Evolutionary conservation across 129 eudicot species (phyloP).

Genomic region (Tagetes patula): DNA sequence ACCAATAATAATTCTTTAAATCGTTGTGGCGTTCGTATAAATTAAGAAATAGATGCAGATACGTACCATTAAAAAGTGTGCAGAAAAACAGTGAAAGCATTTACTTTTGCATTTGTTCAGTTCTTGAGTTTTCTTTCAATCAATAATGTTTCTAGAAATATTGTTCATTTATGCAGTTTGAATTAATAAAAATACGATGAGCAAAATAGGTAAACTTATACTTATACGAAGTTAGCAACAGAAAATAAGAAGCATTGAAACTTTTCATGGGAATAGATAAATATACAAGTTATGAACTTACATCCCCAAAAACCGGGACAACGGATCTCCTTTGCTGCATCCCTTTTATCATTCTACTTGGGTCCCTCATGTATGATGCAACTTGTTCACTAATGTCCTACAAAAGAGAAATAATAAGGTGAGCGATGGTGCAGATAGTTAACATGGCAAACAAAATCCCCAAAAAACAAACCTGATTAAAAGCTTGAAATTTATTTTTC

Average conservation of each 20-base stretch:
- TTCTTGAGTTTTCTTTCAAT: background rate
- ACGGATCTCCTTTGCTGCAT: conserved; percentile 80
- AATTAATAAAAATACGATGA: background rate
- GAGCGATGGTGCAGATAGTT: background rate
- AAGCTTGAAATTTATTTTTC: conserved; percentile 65
- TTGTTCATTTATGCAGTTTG: background rate
- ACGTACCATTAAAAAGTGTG: background rate
- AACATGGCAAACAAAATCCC: background rate
- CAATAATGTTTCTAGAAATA: background rate
- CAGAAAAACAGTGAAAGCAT: background rate
- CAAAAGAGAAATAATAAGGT: background rate
- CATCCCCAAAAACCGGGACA: conserved; percentile 74
- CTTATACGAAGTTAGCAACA: background rate
- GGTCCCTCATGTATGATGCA: conserved; percentile 84
- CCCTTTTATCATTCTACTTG: conserved; percentile 78
- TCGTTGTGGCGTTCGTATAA: too few relatives aligned
- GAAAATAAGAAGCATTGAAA: background rate
- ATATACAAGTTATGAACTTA: conserved; percentile 30
- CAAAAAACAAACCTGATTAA: conserved; percentile 58
- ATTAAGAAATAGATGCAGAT: background rate
- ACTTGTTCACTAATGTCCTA: conserved; percentile 91
- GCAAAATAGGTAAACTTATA: background rate
- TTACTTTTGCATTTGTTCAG: background rate
- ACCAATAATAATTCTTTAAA: too few relatives aligned
- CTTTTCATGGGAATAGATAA: conserved; percentile 22